Evolutionary conservation across 208 protist genomes (phyloP).

Genomic region (Acanthamoeba royreba): DNA sequence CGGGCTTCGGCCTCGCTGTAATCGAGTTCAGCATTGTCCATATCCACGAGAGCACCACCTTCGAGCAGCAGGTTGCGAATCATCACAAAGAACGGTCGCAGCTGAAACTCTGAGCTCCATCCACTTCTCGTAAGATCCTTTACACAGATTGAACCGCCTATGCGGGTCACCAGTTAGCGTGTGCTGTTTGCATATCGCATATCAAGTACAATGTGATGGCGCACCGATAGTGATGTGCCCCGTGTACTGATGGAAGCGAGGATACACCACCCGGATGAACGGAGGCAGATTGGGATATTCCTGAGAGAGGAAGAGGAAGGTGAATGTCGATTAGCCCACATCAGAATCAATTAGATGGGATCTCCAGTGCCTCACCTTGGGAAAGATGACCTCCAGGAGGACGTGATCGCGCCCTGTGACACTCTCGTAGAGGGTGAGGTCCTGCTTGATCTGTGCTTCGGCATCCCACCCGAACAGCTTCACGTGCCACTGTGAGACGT

Average conservation of each 20-base stretch:
- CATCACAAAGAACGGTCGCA: conserved; percentile 27
- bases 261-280: conserved; percentile 28
- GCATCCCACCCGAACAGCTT: conserved; percentile 19
- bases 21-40: neutral
- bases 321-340: neutral
- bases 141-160: conserved; percentile 5
- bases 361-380: neutral
- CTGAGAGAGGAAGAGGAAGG: too few relatives aligned
- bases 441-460: conserved; percentile 16
- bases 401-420: neutral
- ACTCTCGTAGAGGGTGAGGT: conserved; percentile 17
- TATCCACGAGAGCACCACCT: conserved; percentile 8
- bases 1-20: conserved; percentile 1
- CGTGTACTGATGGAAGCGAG: conserved; percentile 30
- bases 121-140: neutral
- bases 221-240: conserved; percentile 42
- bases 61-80: conserved; percentile 25
- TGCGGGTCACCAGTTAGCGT: neutral
- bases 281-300: conserved; percentile 11
- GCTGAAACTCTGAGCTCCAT: conserved; percentile 8
- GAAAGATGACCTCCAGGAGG: conserved; percentile 28
- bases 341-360: neutral
- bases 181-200: neutral
- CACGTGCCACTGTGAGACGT: neutral
- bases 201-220: too few relatives aligned